Evolutionary conservation across 179 eudicot genomes (phyloP), one percentile per base, ranked within the genome.

Genomic region (Spinacia oleracea): DNA sequence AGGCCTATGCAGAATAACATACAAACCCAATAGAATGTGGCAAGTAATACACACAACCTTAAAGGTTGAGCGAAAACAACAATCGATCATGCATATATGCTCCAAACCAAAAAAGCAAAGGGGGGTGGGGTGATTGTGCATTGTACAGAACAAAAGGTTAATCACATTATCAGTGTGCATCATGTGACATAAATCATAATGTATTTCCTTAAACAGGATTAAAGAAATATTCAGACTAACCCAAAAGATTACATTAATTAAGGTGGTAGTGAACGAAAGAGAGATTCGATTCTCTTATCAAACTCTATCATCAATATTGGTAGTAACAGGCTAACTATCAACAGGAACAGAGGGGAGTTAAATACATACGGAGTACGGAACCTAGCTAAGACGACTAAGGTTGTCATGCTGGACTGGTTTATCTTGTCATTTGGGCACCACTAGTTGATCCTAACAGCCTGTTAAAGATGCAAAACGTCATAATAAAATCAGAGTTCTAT

Each of bases 351-450:
- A 7, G 77, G 35, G 34, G 35, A 46, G 35, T 27, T 27, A 21
- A 43, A 60, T 46, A 43, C 66, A 72, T 43, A 51, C 25, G 45
- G n/a, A n/a, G n/a, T n/a, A n/a, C n/a, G n/a, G n/a, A 43, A 60
- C 60, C 35, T 77, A 74, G 21, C n/a, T n/a, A n/a, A n/a, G n/a
- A n/a, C n/a, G 70, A 58, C 56, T 60, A 69, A 25, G 42, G 29
- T 43, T 34, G 16, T 76, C 72, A 29, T 45, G 0, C 21, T 29
- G 23, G 21, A 43, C n/a, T 20, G 55, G 7, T n/a, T 60, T 70
- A 76, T 78, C 72, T 72, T 75, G 42, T 77, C 80, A 71, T 71
- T 42, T 72, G 68, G 72, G 74, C 27, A 46, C 65, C 78, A 64
- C 75, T 53, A 58, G 21, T 34, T 74, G 76, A 64, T 58, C 58